Evolutionary conservation across 202 grass and related monocot genomes (phyloP).

Genomic region (Setaria italica): DNA sequence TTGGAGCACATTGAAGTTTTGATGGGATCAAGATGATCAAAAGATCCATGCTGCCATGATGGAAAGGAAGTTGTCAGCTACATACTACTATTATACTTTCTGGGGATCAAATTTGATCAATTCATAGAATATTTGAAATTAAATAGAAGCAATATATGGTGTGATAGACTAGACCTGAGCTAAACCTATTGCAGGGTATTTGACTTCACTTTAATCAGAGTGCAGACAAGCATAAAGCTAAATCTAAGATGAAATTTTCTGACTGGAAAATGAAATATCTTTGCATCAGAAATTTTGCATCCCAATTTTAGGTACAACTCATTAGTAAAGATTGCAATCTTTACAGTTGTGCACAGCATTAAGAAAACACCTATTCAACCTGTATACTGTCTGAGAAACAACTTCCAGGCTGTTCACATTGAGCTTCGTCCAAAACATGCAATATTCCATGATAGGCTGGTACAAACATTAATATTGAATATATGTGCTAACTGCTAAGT

Average conservation of each 20-base stretch:
- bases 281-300: neutral
- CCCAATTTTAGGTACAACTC: constrained; percentile 10
- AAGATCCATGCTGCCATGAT: constrained; percentile 83
- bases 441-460: neutral
- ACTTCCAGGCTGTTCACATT: constrained; percentile 2
- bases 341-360: neutral
- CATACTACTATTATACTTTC: neutral
- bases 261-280: constrained; percentile 8
- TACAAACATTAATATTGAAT: constrained; percentile 5
- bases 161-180: neutral
- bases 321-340: constrained; percentile 21
- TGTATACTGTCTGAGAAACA: constrained; percentile 10
- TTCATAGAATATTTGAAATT: constrained; percentile 26
- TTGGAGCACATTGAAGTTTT: constrained; percentile 58
- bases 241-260: neutral
- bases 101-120: neutral
- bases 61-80: constrained; percentile 30
- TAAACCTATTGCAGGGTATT: neutral
- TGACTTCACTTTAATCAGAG: constrained; percentile 7
- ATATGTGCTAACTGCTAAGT: neutral
- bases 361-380: constrained; percentile 8
- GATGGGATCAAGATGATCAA: constrained; percentile 77
- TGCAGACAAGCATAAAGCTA: constrained; percentile 6
- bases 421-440: neutral
- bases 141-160: constrained; percentile 12